A percentile compares a stretch with the other conserved stretches of the same genome.
phyloP scores from a whole-genome alignment of 176 grass and related monocot species.

The Carex pumila region DNA sequence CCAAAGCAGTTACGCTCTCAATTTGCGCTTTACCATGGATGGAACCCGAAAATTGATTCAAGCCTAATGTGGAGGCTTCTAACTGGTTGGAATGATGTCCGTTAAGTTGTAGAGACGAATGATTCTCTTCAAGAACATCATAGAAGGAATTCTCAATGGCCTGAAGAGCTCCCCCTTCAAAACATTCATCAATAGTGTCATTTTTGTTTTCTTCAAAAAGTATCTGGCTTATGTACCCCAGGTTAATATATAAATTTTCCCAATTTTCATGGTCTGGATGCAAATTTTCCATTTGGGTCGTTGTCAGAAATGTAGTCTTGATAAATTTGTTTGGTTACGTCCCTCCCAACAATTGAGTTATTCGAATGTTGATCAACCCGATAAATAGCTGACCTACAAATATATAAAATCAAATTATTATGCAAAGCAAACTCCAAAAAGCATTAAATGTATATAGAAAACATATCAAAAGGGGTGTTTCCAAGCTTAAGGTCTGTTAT shows the following conservation, averaged over 20 bases:
- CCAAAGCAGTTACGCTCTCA: neutral
- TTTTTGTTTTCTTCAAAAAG: slow-evolving; percentile 29
- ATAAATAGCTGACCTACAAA: neutral
- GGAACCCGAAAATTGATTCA: neutral
- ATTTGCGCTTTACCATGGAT: neutral
- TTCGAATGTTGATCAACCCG: neutral
- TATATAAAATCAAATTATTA: neutral
- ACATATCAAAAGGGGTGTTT: neutral
- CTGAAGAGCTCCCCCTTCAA: neutral
- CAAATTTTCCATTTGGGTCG: neutral
- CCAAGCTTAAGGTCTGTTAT: neutral
- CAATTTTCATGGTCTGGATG: neutral
- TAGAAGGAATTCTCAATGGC: slow-evolving; percentile 25
- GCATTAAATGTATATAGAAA: neutral
- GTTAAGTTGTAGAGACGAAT: neutral
- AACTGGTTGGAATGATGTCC: neutral
- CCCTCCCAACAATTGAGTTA: neutral
- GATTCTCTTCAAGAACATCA: slow-evolving; percentile 23
- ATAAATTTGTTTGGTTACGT: neutral
- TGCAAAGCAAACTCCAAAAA: neutral
- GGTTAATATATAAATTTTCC: slow-evolving; percentile 8
- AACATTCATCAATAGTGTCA: slow-evolving; percentile 12
- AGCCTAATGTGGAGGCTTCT: neutral
- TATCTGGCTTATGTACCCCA: slow-evolving; percentile 22
- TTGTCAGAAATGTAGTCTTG: neutral